These are phyloP conservation scores for Chrysoporthe deuterocubensis DNA, from an alignment of 2,329 filamentous ascomycete species.

Conservation along the genomic window DNA sequence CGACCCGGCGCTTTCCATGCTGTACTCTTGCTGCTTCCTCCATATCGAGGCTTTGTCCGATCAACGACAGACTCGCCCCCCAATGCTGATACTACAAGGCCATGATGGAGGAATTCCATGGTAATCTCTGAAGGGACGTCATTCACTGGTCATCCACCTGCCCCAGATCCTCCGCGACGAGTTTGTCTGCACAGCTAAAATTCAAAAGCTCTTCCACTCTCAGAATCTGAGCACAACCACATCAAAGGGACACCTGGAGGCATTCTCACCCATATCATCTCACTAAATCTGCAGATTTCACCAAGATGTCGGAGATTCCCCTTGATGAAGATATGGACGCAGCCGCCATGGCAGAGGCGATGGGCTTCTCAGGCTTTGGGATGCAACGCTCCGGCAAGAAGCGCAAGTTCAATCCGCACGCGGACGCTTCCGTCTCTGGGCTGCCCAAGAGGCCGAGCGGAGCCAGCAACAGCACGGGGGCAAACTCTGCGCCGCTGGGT, in stretches of 20 bases:
- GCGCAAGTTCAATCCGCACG: slow-evolving; percentile 65
- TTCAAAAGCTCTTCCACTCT: background rate
- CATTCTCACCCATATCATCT: background rate
- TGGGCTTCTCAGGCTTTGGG: slow-evolving; percentile 78
- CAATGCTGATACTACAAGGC: background rate
- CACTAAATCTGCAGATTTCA: background rate
- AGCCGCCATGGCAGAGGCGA: slow-evolving; percentile 64
- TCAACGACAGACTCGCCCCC: background rate
- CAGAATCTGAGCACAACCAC: background rate
- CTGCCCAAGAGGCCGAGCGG: slow-evolving; percentile 36
- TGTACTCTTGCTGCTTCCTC: background rate
- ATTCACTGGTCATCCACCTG: background rate
- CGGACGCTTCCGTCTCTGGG: slow-evolving; percentile 51
- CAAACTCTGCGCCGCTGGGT: slow-evolving; percentile 45
- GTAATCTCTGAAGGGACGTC: background rate
- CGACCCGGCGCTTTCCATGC: background rate
- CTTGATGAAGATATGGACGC: slow-evolving; percentile 39
- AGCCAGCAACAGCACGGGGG: slow-evolving; percentile 36
- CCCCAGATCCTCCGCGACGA: background rate
- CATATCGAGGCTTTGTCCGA: background rate
- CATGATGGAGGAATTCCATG: background rate
- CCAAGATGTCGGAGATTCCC: slow-evolving; percentile 24
- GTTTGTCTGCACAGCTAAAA: background rate
- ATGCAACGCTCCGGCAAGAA: slow-evolving; percentile 62
- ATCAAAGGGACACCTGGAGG: background rate